phyloP scores from a whole-genome alignment of 148 eudicot genomes.

The Rhododendron ovatum region DNA sequence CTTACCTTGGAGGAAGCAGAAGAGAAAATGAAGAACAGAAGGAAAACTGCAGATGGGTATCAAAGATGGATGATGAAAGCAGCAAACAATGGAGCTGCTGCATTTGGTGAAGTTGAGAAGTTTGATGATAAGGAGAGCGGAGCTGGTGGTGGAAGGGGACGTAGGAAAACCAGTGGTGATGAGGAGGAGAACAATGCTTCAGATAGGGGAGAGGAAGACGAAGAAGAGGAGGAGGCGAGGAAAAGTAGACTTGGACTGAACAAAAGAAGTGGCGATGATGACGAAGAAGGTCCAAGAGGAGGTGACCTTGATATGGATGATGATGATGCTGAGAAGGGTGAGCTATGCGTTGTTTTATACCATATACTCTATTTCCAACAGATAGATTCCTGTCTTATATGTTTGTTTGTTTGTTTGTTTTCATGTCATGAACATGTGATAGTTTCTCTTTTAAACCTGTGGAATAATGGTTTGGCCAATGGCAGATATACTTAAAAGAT shows the following conservation, averaged over 20 bases:
- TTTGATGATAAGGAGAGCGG: constrained; percentile 53
- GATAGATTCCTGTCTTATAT: not conserved
- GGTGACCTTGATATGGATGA: constrained; percentile 84
- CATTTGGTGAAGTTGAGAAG: constrained; percentile 69
- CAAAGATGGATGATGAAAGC: constrained; percentile 99
- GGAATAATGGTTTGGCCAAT: not conserved
- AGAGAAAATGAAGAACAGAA: constrained; percentile 94
- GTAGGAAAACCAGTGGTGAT: constrained; percentile 53
- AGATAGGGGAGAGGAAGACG: constrained; percentile 88
- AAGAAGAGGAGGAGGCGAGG: constrained; percentile 70
- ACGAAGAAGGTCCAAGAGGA: constrained; percentile 86
- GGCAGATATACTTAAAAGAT: not conserved
- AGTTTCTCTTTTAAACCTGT: not conserved
- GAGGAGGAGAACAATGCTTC: constrained; percentile 63
- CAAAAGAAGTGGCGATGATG: constrained; percentile 65
- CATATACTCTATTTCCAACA: not conserved
- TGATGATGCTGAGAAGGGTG: constrained; percentile 94
- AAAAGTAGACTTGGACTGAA: constrained; percentile 63
- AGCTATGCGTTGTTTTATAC: constrained; percentile 6
- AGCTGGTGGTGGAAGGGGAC: constrained; percentile 59
- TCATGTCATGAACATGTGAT: not conserved
- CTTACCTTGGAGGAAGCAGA: constrained; percentile 98
- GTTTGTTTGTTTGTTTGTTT: not conserved
- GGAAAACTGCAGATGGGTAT: constrained; percentile 91
- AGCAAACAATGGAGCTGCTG: constrained; percentile 84